A percentile compares a stretch with the other conserved stretches of the same genome.
These are phyloP conservation scores for Candida anglica DNA, from an alignment of 805 yeast genomes.

Conservation along the genomic window DNA sequence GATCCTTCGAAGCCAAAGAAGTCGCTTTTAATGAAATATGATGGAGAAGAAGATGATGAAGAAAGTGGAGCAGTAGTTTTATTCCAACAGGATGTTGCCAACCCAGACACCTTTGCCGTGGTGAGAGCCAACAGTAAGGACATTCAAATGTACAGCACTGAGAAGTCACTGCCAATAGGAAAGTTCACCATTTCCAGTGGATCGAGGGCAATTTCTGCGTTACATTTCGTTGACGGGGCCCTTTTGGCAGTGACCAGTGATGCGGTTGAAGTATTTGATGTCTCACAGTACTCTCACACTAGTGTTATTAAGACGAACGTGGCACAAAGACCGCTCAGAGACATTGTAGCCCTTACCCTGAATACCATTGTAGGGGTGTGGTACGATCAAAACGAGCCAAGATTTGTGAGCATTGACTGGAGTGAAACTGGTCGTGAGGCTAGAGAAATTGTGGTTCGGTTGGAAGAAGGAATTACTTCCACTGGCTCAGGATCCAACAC, in stretches of 20 bases:
- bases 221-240: constrained; percentile 9
- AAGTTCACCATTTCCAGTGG: neutral
- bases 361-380: constrained; percentile 37
- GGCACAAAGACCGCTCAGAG: constrained; percentile 8
- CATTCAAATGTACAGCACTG: neutral
- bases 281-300: constrained; percentile 5
- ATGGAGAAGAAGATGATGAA: constrained; percentile 25
- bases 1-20: constrained; percentile 20
- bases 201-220: neutral
- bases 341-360: constrained; percentile 26
- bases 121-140: constrained; percentile 22
- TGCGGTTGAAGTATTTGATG: constrained; percentile 27
- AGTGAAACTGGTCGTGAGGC: constrained; percentile 10
- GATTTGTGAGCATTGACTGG: constrained; percentile 15
- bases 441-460: constrained; percentile 8
- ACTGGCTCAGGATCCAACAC: too few species aligned
- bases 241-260: constrained; percentile 27
- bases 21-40: constrained; percentile 24
- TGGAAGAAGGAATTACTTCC: too few species aligned
- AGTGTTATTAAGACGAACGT: constrained; percentile 12
- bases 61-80: constrained; percentile 5
- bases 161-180: neutral
- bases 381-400: constrained; percentile 28
- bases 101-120: constrained; percentile 29
- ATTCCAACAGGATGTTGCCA: constrained; percentile 1